Percentiles rank a stretch among this genome's conserved stretches.
These are phyloP conservation scores for Lycium ferocissimum DNA, from an alignment of 257 asterid genomes.

Conservation along the genomic window DNA sequence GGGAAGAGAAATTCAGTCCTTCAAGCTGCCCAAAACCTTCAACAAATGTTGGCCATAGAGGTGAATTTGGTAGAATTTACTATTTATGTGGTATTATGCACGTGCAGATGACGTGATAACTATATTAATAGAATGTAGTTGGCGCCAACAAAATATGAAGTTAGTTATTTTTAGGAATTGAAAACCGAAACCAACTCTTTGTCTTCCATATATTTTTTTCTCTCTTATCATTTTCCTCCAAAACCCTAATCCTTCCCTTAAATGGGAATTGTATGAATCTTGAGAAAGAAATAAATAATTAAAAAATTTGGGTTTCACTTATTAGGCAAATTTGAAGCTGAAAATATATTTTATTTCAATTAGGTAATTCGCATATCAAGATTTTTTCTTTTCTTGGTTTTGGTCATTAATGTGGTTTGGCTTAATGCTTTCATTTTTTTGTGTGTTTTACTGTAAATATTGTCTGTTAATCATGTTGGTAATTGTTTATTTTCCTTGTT, in stretches of 20 bases:
- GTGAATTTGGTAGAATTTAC: background rate
- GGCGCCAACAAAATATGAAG: conserved; percentile 20
- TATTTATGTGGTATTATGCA: background rate
- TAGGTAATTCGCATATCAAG: conserved; percentile 4
- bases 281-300: background rate
- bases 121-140: background rate
- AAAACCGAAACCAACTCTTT: background rate
- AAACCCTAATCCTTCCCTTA: conserved; percentile 12
- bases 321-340: background rate
- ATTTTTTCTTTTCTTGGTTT: background rate
- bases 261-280: background rate
- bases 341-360: background rate
- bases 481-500: background rate
- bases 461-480: background rate
- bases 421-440: background rate
- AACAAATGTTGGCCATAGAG: background rate
- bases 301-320: background rate
- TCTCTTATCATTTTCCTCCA: background rate
- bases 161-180: background rate
- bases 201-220: conserved; percentile 18
- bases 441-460: background rate
- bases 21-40: background rate
- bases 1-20: background rate
- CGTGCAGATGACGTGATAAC: background rate
- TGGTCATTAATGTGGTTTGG: background rate